Conservation (phyloP, 805 yeast genomes). For the Spathaspora hagerdaliae region DNA sequence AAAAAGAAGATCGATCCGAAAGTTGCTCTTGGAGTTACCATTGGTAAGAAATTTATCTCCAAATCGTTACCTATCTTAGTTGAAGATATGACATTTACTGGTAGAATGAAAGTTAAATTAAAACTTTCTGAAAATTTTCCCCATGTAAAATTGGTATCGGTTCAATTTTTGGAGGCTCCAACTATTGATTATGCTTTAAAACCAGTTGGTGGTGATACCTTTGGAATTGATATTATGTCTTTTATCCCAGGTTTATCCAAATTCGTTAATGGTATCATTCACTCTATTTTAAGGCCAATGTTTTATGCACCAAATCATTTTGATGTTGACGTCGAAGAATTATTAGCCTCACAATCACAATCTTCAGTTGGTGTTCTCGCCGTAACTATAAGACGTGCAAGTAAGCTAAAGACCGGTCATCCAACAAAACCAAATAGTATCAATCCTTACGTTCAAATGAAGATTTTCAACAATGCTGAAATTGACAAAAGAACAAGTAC, state of each 20-base stretch:
- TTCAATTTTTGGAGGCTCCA: conserved; percentile 75
- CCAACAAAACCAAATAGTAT: conserved; percentile 35
- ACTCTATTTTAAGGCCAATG: conserved; percentile 70
- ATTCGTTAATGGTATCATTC: conserved; percentile 66
- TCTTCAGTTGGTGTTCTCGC: conserved; percentile 71
- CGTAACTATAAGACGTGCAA: conserved; percentile 55
- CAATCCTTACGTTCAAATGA: conserved; percentile 55
- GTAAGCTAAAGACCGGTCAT: conserved; percentile 39
- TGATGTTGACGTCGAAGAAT: conserved; percentile 70
- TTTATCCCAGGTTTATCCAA: conserved; percentile 74
- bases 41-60: conserved; percentile 78
- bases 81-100: conserved; percentile 75
- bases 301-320: conserved; percentile 78
- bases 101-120: conserved; percentile 61
- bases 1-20: conserved; percentile 72
- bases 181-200: conserved; percentile 73
- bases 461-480: conserved; percentile 33
- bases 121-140: conserved; percentile 66
- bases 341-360: conserved; percentile 57
- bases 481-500: conserved; percentile 53
- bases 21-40: conserved; percentile 73
- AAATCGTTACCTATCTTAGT: conserved; percentile 74
- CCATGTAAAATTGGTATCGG: conserved; percentile 68
- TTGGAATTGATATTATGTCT: conserved; percentile 82
- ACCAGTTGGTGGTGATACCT: conserved; percentile 87